A percentile compares a stretch with the other conserved stretches of the same genome.
Evolutionary conservation across 1,139 yeast species (phyloP).

Genomic region (Taphrina wiesneri): DNA sequence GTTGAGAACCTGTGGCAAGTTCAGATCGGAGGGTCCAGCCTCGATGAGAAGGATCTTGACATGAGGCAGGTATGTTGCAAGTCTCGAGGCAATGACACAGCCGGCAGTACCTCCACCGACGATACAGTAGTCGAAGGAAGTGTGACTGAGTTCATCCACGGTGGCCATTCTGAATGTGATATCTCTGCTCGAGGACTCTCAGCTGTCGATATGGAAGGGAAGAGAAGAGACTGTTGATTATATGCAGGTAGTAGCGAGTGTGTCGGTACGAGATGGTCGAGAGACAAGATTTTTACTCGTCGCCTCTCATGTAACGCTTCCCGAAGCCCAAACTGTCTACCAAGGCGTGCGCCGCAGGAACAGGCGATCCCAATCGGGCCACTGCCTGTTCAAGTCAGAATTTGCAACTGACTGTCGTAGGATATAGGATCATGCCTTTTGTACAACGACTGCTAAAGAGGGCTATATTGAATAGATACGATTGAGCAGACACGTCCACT

Average conservation of each 20-base stretch:
- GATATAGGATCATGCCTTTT: no score
- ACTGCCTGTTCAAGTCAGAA: no score
- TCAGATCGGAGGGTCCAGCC: constrained; percentile 23
- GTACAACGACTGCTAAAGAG: no score
- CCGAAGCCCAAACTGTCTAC: not conserved
- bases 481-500: no score
- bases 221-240: not conserved
- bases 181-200: not conserved
- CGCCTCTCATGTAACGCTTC: not conserved
- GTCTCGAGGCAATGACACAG: constrained; percentile 30
- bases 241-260: no score
- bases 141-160: not conserved
- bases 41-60: constrained; percentile 20
- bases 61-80: constrained; percentile 20
- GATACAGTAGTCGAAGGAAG: constrained; percentile 30
- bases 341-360: not conserved
- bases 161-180: constrained; percentile 6
- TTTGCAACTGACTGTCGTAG: no score
- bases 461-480: no score
- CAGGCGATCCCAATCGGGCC: no score
- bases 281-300: not conserved
- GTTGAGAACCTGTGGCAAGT: constrained; percentile 16
- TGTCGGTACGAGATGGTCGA: not conserved
- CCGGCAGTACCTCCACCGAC: constrained; percentile 35
- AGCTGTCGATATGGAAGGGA: not conserved